Evolutionary conservation across 1,284 basidiomycete species (phyloP).

Genomic region (Neolentinus lepideus): DNA sequence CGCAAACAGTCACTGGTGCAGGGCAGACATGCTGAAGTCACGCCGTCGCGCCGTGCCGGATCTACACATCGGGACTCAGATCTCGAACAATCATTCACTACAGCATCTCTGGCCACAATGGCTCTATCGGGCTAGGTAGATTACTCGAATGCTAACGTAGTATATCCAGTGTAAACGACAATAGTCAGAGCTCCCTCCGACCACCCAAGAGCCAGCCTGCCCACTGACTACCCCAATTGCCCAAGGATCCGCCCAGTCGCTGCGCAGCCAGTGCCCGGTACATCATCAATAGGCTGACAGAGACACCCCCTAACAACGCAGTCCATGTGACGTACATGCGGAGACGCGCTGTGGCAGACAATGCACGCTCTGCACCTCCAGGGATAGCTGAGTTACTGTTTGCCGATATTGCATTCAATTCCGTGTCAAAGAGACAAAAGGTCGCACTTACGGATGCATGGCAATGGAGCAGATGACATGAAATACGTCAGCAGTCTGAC

Average conservation of each 20-base stretch:
- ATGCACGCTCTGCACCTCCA: constrained; percentile 67
- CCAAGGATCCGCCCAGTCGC: constrained; percentile 48
- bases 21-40: constrained; percentile 2
- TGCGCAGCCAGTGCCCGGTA: constrained; percentile 63
- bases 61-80: constrained; percentile 4
- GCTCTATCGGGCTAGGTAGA: neutral
- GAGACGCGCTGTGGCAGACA: constrained; percentile 59
- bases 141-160: neutral
- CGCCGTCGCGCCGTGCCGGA: constrained; percentile 1
- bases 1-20: neutral
- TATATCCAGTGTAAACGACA: neutral
- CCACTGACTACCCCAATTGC: constrained; percentile 51
- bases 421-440: constrained; percentile 11
- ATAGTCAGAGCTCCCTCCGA: constrained; percentile 27
- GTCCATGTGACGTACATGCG: constrained; percentile 64
- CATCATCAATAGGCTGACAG: constrained; percentile 60
- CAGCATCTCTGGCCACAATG: neutral
- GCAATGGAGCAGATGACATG: constrained; percentile 80
- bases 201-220: constrained; percentile 51
- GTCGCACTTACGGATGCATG: constrained; percentile 68
- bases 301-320: constrained; percentile 61
- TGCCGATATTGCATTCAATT: neutral
- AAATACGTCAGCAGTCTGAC: constrained; percentile 87
- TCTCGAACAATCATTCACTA: constrained; percentile 7
- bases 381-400: constrained; percentile 62